Base-by-base conservation (phyloP, 345 rosid genomes). In the Cochlearia excelsa region DNA sequence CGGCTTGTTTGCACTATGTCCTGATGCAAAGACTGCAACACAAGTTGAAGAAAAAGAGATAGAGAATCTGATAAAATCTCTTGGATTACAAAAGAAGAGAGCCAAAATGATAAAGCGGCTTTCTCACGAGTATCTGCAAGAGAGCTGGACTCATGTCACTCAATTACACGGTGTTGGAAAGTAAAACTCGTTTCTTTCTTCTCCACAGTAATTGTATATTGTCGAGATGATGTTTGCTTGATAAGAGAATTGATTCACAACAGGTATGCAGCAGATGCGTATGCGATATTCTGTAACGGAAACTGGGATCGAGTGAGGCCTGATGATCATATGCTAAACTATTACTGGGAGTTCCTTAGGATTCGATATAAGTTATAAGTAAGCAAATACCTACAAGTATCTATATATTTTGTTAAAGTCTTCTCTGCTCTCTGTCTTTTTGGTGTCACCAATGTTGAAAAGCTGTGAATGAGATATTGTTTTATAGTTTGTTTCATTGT, bases 191-290 rank as follows among this genome's bases (percentile, higher is more conserved):
- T 16, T 16, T 16, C 23, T 16, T 16, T 16, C 23, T 16, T 16
- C 23, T 16, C 23, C 23, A 16, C 23, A 16, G 23, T 16, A 16
- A 16, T 16, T 16, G 23, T 16, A 16, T 16, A 16, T 16, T 16
- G 23, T 16, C 23, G 23, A 16, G 23, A 16, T 16, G 23, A 16
- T 16, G 23, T 16, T 16, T 16, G 26, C 41, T 40, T 66, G 23
- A 8, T 16, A 4, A 49, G 9, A 26, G 33, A 65, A 57, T 50
- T 52, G 23, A 53, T 45, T 44, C 26, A 16, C 23, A 16, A 51
- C 72, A 88, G 93, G 82, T 89, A 90, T 59, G 95, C 86, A 41
- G 97, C 90, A 3, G 97, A 87, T 61, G 95, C 97, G 0, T 82
- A 84, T 72, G 95, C 95, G 1, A 90, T 90, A 66, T 90, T 90